Base-by-base conservation (phyloP, 1,139 yeast species). In the Yamadazyma siamensis region DNA sequence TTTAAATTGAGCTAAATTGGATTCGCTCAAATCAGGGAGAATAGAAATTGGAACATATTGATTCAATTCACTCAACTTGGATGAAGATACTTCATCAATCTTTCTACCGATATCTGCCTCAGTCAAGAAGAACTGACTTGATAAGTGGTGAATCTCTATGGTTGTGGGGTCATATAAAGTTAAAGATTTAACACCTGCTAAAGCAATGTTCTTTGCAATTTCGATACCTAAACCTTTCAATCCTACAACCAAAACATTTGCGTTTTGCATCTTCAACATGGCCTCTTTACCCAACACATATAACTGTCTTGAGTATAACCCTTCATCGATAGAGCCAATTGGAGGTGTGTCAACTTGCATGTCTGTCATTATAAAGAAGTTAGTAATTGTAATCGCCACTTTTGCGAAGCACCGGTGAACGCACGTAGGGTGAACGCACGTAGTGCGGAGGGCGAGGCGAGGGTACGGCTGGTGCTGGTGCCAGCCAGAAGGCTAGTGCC, bases 271-370 rank as follows among this genome's bases (percentile, higher is more conserved):
- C 58, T 87, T 85, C 50, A 89, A 70, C 99, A 91, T 91, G 33
- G 99, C 99, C 47, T 91, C 98, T 51, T 86, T 85, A 36, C 96
- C 96, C 47, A 88, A 63, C 34, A 88, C 96, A 48, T 88, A 87
- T 57, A 91, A 75, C 64, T 91, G 98, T 59, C 98, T 87, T 29
- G 96, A 88, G 70, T 91, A 91, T 49, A 91, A 72, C 36, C 94
- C 75, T 69, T 91, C 98, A 56, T 91, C 98, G 50, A 91, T 89
- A 15, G 55, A 47, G 25, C 46, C 59, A 32, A 61, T 67, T 19
- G 67, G 63, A 32, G 79, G 79, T 23, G 71, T 57, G 48, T 78
- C 82, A 27, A 75, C 61, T 56, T 75, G 80, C 80, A 76, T 76
- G 25, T 43, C 48, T 13, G 46, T 39, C 47, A 43, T 44, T 16